A percentile compares a stretch with the other conserved stretches of the same genome.
phyloP scores from a whole-genome alignment of 2,329 filamentous ascomycete genomes.

The Aciculosporium take region DNA sequence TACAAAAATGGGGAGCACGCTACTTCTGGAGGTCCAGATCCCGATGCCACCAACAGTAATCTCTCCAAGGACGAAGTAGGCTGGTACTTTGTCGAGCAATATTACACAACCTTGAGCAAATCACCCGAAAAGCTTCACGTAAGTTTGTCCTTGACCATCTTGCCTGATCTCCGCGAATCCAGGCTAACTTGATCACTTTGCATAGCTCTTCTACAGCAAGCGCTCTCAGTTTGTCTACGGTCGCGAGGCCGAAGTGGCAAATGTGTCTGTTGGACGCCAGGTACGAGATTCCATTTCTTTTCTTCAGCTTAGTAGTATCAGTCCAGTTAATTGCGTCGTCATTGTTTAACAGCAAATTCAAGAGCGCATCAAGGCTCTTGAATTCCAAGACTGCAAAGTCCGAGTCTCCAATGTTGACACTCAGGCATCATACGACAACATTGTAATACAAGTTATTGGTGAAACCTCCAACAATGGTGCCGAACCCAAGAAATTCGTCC shows the following conservation, averaged over 20 bases:
- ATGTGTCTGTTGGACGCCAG: slow-evolving; percentile 75
- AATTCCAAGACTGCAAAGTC: slow-evolving; percentile 96
- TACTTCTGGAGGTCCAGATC: slow-evolving; percentile 19
- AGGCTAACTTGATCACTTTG: neutral
- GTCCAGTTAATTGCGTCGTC: slow-evolving; percentile 6
- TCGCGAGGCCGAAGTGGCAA: slow-evolving; percentile 74
- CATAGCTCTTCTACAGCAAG: slow-evolving; percentile 84
- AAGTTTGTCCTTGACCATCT: slow-evolving; percentile 19
- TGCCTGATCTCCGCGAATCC: neutral
- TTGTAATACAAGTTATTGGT: slow-evolving; percentile 95
- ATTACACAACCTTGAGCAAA: slow-evolving; percentile 95
- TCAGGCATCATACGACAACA: slow-evolving; percentile 81
- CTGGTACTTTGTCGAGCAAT: slow-evolving; percentile 99
- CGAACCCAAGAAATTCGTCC: slow-evolving; percentile 88
- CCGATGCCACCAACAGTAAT: slow-evolving; percentile 27
- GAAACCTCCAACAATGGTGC: slow-evolving; percentile 90
- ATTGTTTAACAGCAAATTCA: slow-evolving; percentile 60
- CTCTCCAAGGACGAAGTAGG: slow-evolving; percentile 83
- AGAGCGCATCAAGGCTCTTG: slow-evolving; percentile 82
- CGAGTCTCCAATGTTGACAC: slow-evolving; percentile 96
- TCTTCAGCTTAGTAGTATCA: neutral
- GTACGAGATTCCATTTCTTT: slow-evolving; percentile 29
- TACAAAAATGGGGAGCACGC: slow-evolving; percentile 26
- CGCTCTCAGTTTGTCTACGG: slow-evolving; percentile 90
- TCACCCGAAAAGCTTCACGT: slow-evolving; percentile 83